Conservation (phyloP, 1,139 yeast species). For the Sugiyamaella neomexicana region DNA sequence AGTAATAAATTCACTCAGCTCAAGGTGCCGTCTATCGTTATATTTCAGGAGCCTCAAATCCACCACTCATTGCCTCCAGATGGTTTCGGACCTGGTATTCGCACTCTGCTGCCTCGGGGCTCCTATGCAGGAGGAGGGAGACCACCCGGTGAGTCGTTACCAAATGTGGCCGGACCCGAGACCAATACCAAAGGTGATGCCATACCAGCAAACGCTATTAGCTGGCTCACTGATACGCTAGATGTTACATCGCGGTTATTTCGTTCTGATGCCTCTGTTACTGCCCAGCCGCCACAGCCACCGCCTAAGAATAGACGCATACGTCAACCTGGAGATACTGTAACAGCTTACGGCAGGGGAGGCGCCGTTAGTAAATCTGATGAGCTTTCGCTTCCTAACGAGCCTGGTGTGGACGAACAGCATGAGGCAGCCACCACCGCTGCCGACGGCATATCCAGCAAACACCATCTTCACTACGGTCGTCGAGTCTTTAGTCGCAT, state of each 20-base stretch:
- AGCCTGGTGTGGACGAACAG: background rate
- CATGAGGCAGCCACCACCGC: background rate
- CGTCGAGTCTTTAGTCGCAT: background rate
- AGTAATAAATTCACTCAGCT: conserved; percentile 23
- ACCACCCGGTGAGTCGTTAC: background rate
- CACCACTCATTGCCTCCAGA: background rate
- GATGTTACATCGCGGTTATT: background rate
- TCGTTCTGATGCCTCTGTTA: background rate
- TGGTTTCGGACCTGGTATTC: background rate
- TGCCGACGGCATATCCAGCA: background rate
- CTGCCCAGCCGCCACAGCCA: background rate
- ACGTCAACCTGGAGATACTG: background rate
- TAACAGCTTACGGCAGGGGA: background rate
- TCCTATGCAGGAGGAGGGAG: conserved; percentile 2
- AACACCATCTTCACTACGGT: background rate
- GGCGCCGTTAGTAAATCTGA: conserved; percentile 8
- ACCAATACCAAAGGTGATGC: background rate
- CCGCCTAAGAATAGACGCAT: background rate
- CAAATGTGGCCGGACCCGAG: background rate
- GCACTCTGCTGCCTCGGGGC: conserved; percentile 1
- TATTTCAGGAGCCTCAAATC: background rate
- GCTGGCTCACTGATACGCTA: background rate
- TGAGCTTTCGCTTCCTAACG: background rate
- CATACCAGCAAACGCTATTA: background rate
- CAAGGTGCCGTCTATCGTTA: conserved; percentile 20